Base-by-base conservation (phyloP, 805 yeast genomes). In the Kuraishia piskuri region DNA sequence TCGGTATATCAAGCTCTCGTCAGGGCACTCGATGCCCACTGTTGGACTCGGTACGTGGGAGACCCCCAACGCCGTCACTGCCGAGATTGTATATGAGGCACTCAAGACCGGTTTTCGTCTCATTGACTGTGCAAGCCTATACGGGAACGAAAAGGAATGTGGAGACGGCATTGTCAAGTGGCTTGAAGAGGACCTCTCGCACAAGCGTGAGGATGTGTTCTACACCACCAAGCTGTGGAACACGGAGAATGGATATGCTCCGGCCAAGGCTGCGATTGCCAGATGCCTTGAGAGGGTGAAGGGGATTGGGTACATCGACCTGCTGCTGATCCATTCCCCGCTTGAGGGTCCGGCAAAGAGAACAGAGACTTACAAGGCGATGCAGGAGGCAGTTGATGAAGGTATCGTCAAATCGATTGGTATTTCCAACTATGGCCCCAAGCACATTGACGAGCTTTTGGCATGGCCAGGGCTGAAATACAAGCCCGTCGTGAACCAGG, bases 151-250 rank as follows among this genome's bases (percentile, higher is more conserved):
- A 58, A 52, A 52, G 19, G 77, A 74, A 56, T 79, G 77, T 23
- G 81, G 80, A 3, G 64, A 71, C 40, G 84, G 83, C 2, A 75
- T 79, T 10, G 19, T 52, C 10, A 57, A 68, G 45, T 77, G 76
- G 73, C 48, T 77, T 2, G 52, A 63, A 2, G 71, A 72, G 26
- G 67, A 67, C 49, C 73, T 75, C 0, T 50, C 54, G 2, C 54
- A 63, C 58, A 77, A 72, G 55, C 69, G 86, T 52, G 74, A 71
- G 47, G 83, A 79, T 25, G 77, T 82, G 9, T 77, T 73, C 56
- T 81, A 86, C 67, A 83, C 90, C 9, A 83, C 94, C 4, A 88
- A 88, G 63, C 63, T 87, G 21, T 86, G 92, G 92, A 80, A 84
- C 59, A 72, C 75, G 48, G 79, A 82, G 57, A 79, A 80, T 55